phyloP scores from a whole-genome alignment of 164 flowering plant species.

The Amborella trichopoda region DNA sequence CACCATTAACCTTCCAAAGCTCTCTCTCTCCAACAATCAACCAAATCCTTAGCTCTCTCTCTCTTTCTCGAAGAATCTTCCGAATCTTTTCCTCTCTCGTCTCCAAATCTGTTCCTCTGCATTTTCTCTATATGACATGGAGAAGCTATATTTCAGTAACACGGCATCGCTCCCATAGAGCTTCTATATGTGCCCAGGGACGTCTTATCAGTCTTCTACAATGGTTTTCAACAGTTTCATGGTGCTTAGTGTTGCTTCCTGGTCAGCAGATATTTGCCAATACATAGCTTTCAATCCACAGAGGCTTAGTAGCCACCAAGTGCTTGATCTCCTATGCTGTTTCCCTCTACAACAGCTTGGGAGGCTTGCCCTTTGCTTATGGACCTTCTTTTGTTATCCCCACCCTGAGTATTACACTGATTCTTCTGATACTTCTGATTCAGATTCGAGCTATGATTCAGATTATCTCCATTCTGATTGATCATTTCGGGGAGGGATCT shows the following conservation, averaged over 20 bases:
- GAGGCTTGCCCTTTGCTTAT: conserved; percentile 51
- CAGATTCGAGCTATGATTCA: conserved; percentile 9
- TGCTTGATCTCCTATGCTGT: conserved; percentile 60
- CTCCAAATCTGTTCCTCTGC: no score
- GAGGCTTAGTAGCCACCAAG: conserved; percentile 36
- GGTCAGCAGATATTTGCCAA: conserved; percentile 66
- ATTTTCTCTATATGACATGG: no score
- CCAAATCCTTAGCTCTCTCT: no score
- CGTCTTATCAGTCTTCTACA: no score
- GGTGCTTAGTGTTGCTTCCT: conserved; percentile 41
- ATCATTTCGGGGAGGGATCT: conserved; percentile 4
- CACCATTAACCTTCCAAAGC: no score
- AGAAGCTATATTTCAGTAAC: no score
- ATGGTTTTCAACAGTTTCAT: conserved; percentile 65
- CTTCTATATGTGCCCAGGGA: no score
- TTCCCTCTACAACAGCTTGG: conserved; percentile 57
- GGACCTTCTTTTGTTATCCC: conserved; percentile 52
- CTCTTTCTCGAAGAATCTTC: no score
- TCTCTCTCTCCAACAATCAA: no score
- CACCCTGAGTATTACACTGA: conserved; percentile 14
- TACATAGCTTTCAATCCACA: conserved; percentile 85
- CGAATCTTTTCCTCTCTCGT: no score
- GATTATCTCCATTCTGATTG: conserved; percentile 22
- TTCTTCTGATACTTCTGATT: conserved; percentile 12
- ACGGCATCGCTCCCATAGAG: no score